Evolutionary conservation across 768 basidiomycete species (phyloP).

Genomic region (Leccinum subgranulosum): DNA sequence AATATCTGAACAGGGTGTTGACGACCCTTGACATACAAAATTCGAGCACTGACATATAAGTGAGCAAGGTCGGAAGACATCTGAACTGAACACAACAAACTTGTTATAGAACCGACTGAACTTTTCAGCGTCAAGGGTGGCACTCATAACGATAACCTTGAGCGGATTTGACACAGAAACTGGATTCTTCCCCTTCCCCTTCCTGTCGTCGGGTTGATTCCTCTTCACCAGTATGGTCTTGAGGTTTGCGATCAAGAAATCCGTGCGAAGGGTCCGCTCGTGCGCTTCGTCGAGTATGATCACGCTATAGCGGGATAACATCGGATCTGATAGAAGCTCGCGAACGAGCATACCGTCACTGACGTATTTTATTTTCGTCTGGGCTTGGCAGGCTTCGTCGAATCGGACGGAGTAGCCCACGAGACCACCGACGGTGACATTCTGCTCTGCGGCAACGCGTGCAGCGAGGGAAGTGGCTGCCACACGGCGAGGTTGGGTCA

Average conservation of each 20-base stretch:
- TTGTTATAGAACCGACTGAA: conserved; percentile 85
- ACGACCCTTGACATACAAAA: conserved; percentile 89
- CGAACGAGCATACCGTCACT: conserved; percentile 98
- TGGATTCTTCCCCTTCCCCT: conserved; percentile 40
- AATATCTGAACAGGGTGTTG: conserved; percentile 89
- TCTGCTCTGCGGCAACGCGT: conserved; percentile 86
- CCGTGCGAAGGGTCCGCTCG: conserved; percentile 91
- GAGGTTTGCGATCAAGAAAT: conserved; percentile 86
- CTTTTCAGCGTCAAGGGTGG: conserved; percentile 93
- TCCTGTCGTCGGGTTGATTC: conserved; percentile 47
- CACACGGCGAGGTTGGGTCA: conserved; percentile 94
- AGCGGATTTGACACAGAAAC: conserved; percentile 53
- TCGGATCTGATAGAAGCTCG: conserved; percentile 78
- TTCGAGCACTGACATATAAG: conserved; percentile 59
- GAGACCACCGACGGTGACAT: conserved; percentile 61
- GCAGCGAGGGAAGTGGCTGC: conserved; percentile 93
- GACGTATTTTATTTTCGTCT: conserved; percentile 91
- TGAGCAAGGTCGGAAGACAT: conserved; percentile 1
- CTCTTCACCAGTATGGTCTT: conserved; percentile 75
- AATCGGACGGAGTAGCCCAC: conserved; percentile 98
- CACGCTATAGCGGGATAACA: conserved; percentile 79
- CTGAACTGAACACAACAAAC: conserved; percentile 42
- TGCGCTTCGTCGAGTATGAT: conserved; percentile 97
- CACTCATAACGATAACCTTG: conserved; percentile 96
- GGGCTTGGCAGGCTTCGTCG: conserved; percentile 69